Evolutionary conservation across 495 filamentous ascomycete genomes (phyloP), one percentile per base, ranked within the genome.

Genomic region (Aspergillus carlsbadensis): DNA sequence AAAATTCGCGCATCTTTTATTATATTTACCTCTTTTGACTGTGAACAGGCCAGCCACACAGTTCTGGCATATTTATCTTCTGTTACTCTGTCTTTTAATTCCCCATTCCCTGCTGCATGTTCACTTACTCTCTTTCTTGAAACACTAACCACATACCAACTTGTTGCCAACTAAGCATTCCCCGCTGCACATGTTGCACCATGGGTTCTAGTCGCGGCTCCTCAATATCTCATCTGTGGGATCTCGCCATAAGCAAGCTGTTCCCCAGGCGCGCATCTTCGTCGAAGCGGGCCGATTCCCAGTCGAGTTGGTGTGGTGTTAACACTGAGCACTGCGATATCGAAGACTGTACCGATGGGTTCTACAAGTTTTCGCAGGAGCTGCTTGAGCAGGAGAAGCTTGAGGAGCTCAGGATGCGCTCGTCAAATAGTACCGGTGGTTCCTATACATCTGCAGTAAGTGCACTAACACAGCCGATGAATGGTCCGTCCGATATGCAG

Each of bases 291-390:
- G 33, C 33, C 13, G 36, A 31, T 48, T 39, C 15, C 5, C 51
- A 56, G 39, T 44, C 31, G 22, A 50, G 47, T 14, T 50, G 47
- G 47, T 20, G 21, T 43, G n/a, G 21, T 26, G 10, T 44, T 1
- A 39, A 57, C 3, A 37, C 60, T 4, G 26, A 29, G 26, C 26
- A 29, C 10, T 36, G 46, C 33, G 20, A 31, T 1, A 35, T 53
- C 8, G 55, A 58, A 5, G 61, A 61, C 2, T 50, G 63, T 17
- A 45, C 31, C 10, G 61, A 67, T 15, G 65, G 61, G 1, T 64
- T 67, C 21, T 66, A 61, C 47, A 62, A 53, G 40, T 72, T 70
- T 46, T 68, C 65, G 3, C 62, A 67, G 36, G 43, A 58, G 3
- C 11, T 66, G 1, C 37, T 65, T 1, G 56, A 66, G 15, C 46